Evolutionary conservation across 2,329 filamentous ascomycete species (phyloP).

Genomic region (Ascochyta koolunga): DNA sequence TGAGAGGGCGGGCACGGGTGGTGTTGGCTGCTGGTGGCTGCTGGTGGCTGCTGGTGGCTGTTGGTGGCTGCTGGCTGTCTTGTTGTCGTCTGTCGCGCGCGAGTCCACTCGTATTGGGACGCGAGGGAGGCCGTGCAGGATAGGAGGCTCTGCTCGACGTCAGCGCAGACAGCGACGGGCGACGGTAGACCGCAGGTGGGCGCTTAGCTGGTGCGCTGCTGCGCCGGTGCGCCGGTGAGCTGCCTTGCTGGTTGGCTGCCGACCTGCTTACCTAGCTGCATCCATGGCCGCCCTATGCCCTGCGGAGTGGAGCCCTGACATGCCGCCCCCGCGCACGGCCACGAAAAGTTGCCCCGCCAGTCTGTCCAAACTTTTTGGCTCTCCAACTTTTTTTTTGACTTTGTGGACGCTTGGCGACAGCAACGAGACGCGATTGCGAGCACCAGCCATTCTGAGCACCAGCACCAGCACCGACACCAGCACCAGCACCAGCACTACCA

Average conservation of each 20-base stretch:
- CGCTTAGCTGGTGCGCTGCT: not conserved
- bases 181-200: not conserved
- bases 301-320: slow-evolving; percentile 1
- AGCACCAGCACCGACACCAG: no score
- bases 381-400: no score
- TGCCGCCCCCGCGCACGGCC: not conserved
- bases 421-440: not conserved
- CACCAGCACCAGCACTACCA: no score
- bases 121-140: slow-evolving; percentile 13
- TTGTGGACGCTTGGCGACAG: slow-evolving; percentile 6
- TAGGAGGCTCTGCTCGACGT: slow-evolving; percentile 11
- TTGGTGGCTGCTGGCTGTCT: not conserved
- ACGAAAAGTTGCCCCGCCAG: slow-evolving; percentile 5
- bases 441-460: no score
- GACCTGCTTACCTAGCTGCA: no score
- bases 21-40: no score
- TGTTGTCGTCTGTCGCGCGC: not conserved
- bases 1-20: slow-evolving; percentile 13
- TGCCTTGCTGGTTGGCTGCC: no score
- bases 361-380: not conserved
- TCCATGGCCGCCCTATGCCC: not conserved
- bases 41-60: not conserved
- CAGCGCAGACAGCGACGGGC: slow-evolving; percentile 5
- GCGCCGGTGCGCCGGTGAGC: no score
- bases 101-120: slow-evolving; percentile 16